Evolutionary conservation across 306 rosid species (phyloP), one percentile per base, ranked within the genome.

Genomic region (Dryas octopetala): DNA sequence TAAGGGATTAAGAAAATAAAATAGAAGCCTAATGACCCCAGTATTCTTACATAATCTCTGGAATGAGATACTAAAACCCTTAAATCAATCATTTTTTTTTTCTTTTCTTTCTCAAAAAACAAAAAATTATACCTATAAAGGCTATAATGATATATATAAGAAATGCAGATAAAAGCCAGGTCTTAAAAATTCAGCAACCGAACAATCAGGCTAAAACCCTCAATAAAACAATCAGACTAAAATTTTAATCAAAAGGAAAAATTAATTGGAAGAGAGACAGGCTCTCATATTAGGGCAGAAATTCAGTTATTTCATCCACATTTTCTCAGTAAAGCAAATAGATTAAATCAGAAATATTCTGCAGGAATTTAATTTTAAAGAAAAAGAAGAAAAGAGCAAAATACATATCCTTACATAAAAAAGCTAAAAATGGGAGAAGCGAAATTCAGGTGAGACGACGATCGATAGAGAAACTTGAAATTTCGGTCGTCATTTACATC

Each of bases 331-430:
- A 46, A 75, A 40, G 55, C 69, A 78, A 58, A 62, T 17, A 78
- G 51, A 26, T 61, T 48, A 76, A 15, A 43, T 8, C 15, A n/a
- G 54, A 40, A 28, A 69, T 19, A 69, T n/a, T 44, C 83, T 66
- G 16, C 14, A 17, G 14, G 49, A 71, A 65, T 10, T 58, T 40
- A 73, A 75, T 58, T 72, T 23, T 32, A 32, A 59, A 74, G 23
- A 48, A 14, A 45, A 73, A 68, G n/a, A 16, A 65, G 10, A 45
- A 41, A 77, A 46, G n/a, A 46, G 40, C 3, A 38, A 82, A 19
- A 58, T 5, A 47, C 41, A 47, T 48, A 59, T n/a, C 40, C 78
- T 85, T 66, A 85, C 93, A 68, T 49, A 72, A 62, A 52, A 73
- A 71, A 82, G 65, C 77, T 7, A 66, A 60, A 43, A 63, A 72